Conservation (phyloP, 805 yeast genomes). For the Candida ulmi region DNA sequence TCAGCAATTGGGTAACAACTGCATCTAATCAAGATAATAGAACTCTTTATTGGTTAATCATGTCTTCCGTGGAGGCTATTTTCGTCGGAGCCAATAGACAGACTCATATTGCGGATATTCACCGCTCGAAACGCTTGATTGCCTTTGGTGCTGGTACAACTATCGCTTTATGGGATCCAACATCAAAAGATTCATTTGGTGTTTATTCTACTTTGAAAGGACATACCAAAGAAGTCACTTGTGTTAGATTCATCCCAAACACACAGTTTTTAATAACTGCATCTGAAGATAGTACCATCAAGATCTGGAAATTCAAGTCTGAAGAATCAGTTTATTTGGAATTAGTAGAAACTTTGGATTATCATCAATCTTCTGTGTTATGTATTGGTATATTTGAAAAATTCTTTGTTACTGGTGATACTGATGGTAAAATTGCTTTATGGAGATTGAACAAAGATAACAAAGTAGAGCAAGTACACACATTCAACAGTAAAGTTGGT, state of each 20-base stretch:
- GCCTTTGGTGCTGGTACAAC: conserved; percentile 71
- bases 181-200: conserved; percentile 36
- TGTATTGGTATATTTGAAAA: conserved; percentile 36
- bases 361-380: conserved; percentile 49
- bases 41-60: background rate
- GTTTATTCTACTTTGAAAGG: conserved; percentile 51
- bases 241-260: conserved; percentile 52
- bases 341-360: conserved; percentile 27
- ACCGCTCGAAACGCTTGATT: conserved; percentile 30
- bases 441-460: conserved; percentile 36
- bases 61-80: conserved; percentile 40
- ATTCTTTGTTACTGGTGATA: conserved; percentile 54
- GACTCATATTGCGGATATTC: conserved; percentile 51
- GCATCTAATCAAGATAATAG: conserved; percentile 1
- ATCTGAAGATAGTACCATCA: conserved; percentile 60
- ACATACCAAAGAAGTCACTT: conserved; percentile 59
- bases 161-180: conserved; percentile 67
- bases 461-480: conserved; percentile 23
- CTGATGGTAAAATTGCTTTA: conserved; percentile 51
- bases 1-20: background rate
- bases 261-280: conserved; percentile 49
- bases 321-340: conserved; percentile 10
- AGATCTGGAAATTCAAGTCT: conserved; percentile 46
- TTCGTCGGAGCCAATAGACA: conserved; percentile 73
- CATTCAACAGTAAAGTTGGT: conserved; percentile 35